Evolutionary conservation across 179 eudicot species (phyloP).

Genomic region (Patellifolia procumbens): DNA sequence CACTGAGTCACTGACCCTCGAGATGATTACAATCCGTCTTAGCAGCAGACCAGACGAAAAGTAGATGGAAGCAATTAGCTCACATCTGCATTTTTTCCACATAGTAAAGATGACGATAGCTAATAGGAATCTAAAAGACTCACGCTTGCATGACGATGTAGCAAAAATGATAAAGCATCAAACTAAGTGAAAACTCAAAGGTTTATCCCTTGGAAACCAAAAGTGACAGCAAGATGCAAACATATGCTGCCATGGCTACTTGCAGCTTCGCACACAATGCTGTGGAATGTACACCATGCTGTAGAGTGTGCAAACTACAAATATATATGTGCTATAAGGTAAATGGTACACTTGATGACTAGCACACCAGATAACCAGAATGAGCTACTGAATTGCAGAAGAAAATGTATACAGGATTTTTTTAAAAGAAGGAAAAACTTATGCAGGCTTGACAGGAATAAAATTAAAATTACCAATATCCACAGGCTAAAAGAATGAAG

Average conservation of each 20-base stretch:
- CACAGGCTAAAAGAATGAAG: background rate
- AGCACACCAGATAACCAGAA: background rate
- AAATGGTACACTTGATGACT: background rate
- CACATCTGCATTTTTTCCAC: background rate
- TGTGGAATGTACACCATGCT: background rate
- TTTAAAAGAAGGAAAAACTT: no score
- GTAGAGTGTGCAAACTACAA: background rate
- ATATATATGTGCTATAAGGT: no score
- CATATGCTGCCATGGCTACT: no score
- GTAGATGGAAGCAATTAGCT: background rate
- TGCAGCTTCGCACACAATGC: no score
- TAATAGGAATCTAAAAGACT: background rate
- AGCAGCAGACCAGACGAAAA: background rate
- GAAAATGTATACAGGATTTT: background rate
- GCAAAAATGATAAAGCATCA: constrained; percentile 5
- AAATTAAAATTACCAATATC: no score
- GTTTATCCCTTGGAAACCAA: constrained; percentile 7
- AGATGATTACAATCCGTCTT: background rate
- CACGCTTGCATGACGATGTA: background rate
- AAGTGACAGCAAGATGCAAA: background rate
- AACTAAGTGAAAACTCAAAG: background rate
- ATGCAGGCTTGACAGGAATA: no score
- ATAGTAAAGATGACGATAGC: background rate
- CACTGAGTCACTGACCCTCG: background rate
- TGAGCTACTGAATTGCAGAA: background rate